Evolutionary conservation across 202 grass and related monocot genomes (phyloP), one percentile per base, ranked within the genome.

Genomic region (Tripidium arundinaceum): DNA sequence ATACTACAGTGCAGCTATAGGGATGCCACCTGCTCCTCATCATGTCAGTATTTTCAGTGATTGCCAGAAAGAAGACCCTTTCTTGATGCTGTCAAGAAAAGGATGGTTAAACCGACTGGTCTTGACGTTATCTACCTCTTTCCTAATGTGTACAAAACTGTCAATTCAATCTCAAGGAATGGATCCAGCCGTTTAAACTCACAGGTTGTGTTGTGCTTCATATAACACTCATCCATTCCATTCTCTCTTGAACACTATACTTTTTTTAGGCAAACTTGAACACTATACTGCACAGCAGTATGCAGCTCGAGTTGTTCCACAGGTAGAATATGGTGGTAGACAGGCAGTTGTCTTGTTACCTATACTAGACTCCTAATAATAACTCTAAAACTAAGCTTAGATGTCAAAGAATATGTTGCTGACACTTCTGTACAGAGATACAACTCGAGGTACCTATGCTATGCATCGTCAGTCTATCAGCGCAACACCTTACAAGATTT

Each of bases 31-130:
- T 62, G 39, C 66, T 78, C 41, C 60, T 74, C 26, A 78, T 82
- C 79, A 74, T 79, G 62, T 86, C 36, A 55, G 21, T 46, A 55
- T 70, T 86, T 79, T 79, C 62, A 68, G 61, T 13, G 4, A 86
- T 13, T 54, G 57, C n/a, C 68, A 63, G 67, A 72, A 78, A 63
- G 3, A 79, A 40, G 26, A 7, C 74, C 52, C 41, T 28, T 63
- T 80, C 38, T 16, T 83, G 72, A 57, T 81, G 68, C 83, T 89
- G 33, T 89, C 79, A 61, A 75, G 79, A 83, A 79, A 89, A 49
- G 40, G 66, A 82, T 79, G 74, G 68, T 75, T 83, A 83, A 69
- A 79, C 41, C 36, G 7, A 75, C 25, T 79, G 37, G 33, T 29
- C 45, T 28, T 74, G 68, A 83, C 81, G 18, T 74, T 70, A 68